These are phyloP conservation scores for Fusarium sp. DNA, from an alignment of 2,329 filamentous ascomycete genomes.

Conservation along the genomic window DNA sequence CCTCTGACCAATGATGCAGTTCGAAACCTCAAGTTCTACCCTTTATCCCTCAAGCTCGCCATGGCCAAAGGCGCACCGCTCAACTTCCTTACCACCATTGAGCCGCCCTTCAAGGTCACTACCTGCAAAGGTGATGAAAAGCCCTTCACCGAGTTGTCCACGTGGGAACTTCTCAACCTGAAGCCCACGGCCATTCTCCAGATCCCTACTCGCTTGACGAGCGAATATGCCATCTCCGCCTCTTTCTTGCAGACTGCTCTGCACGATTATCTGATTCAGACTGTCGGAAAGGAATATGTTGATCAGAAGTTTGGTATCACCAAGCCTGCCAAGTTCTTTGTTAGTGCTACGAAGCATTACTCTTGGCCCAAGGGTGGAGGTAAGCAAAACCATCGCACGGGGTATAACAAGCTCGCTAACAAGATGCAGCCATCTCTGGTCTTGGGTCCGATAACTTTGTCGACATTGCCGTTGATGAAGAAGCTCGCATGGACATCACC, in stretches of 20 bases:
- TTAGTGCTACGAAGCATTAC: background rate
- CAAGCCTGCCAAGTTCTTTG: background rate
- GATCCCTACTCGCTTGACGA: background rate
- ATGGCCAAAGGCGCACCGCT: background rate
- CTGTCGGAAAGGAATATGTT: background rate
- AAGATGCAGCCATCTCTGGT: background rate
- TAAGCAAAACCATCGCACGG: background rate
- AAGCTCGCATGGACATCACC: background rate
- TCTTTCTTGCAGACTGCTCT: background rate
- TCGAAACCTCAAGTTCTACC: conserved; percentile 1
- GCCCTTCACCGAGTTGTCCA: background rate
- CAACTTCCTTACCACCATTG: background rate
- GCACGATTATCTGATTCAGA: background rate
- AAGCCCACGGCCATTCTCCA: background rate
- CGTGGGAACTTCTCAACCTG: background rate
- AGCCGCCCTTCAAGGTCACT: background rate
- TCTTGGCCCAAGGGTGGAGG: background rate
- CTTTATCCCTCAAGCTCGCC: background rate
- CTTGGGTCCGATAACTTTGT: background rate
- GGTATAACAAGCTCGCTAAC: too few relatives aligned
- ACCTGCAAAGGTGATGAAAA: background rate
- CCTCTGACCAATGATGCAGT: fast-evolving
- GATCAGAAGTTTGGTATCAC: background rate
- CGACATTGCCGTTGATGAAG: background rate
- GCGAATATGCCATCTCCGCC: background rate